Conservation (phyloP, 805 yeast genomes). For the Pichia scutulata region DNA sequence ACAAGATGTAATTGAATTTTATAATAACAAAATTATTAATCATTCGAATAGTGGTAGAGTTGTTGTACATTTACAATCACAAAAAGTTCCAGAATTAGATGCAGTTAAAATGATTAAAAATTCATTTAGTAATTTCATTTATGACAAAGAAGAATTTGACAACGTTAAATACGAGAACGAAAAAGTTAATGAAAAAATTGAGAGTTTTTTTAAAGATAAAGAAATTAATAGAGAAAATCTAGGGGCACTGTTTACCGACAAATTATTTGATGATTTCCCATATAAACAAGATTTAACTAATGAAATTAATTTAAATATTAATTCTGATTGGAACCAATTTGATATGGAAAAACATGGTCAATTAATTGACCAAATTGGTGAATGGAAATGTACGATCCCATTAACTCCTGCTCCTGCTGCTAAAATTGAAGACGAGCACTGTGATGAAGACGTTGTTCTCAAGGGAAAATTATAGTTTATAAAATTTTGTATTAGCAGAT, state of each 20-base stretch:
- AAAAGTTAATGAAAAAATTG: slow-evolving; percentile 12
- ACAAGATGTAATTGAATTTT: slow-evolving; percentile 49
- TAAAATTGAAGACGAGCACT: slow-evolving; percentile 17
- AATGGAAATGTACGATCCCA: slow-evolving; percentile 47
- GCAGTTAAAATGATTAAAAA: slow-evolving; percentile 20
- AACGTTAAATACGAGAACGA: slow-evolving; percentile 20
- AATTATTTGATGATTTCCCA: slow-evolving; percentile 16
- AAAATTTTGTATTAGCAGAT: too few species aligned
- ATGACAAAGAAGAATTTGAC: slow-evolving; percentile 22
- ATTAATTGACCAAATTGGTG: slow-evolving; percentile 36
- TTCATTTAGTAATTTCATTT: slow-evolving; percentile 25
- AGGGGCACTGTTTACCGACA: slow-evolving; percentile 11
- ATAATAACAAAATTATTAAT: slow-evolving; percentile 33
- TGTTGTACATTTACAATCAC: slow-evolving; percentile 60
- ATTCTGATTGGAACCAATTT: slow-evolving; percentile 8
- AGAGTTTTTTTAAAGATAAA: slow-evolving; percentile 6
- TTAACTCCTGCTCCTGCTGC: slow-evolving; percentile 63
- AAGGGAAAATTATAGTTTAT: slow-evolving; percentile 7
- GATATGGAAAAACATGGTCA: slow-evolving; percentile 30
- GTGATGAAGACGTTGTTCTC: slow-evolving; percentile 15
- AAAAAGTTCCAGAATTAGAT: slow-evolving; percentile 22
- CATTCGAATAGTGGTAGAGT: slow-evolving; percentile 31
- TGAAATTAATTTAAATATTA: slow-evolving; percentile 12
- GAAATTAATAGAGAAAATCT: slow-evolving; percentile 7
- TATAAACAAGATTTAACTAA: slow-evolving; percentile 14